A percentile compares a stretch with the other conserved stretches of the same genome.
phyloP scores from a whole-genome alignment of 1,139 yeast genomes.

The Blastobotrys niveus region DNA sequence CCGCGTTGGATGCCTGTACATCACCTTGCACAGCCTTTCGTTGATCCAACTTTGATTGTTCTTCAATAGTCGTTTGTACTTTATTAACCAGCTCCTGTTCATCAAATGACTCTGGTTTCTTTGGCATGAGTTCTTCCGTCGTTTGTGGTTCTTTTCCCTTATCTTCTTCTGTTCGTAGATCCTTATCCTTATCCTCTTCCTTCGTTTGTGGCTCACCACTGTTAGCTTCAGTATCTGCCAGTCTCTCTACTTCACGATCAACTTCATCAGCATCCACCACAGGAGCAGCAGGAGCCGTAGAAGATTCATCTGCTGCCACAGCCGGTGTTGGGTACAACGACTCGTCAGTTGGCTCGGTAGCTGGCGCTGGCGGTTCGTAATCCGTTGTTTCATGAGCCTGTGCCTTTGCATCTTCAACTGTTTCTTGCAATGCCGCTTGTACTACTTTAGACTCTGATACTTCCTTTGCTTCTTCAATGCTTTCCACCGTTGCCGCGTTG shows the following conservation, averaged over 20 bases:
- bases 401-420: conserved; percentile 5
- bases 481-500: conserved; percentile 5
- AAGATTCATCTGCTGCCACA: too few relatives aligned
- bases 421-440: conserved; percentile 3
- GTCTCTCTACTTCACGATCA: conserved; percentile 1
- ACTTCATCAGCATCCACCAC: background rate
- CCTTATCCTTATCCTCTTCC: too few relatives aligned
- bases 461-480: conserved; percentile 1
- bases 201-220: too few relatives aligned
- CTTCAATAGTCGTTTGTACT: background rate
- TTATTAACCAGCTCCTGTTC: background rate
- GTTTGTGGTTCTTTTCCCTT: too few relatives aligned
- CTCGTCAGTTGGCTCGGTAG: too few relatives aligned
- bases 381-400: background rate
- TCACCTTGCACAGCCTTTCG: too few relatives aligned
- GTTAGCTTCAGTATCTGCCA: too few relatives aligned
- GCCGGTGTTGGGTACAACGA: background rate
- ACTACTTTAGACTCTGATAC: conserved; percentile 2
- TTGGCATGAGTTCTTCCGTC: too few relatives aligned
- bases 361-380: background rate
- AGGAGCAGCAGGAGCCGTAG: background rate
- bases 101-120: background rate
- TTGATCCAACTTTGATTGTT: background rate
- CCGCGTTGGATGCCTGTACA: too few relatives aligned
- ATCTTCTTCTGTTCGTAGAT: too few relatives aligned